Base-by-base conservation (phyloP, 805 yeast genomes). In the Scheffersomyces ergatensis region DNA sequence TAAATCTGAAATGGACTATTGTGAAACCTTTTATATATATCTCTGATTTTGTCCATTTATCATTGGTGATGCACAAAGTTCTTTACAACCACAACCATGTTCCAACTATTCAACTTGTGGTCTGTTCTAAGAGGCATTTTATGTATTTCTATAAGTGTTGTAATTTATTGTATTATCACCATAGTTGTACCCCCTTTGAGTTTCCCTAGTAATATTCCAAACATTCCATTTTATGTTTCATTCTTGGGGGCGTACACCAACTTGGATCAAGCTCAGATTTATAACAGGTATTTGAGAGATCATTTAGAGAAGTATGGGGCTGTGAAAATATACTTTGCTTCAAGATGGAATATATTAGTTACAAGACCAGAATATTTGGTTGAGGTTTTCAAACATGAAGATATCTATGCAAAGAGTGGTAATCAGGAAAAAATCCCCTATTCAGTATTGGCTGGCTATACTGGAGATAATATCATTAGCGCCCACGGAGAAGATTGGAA, bases 401-500 rank as follows among this genome's bases (percentile, higher is more conserved):
- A 69, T 15, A 55, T 67, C 1, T 80, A 68, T 57, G 78, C 77
- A 3, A 80, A 80, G 46, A 76, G 82, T 50, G 85, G 85, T 0
- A 80, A 80, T 42, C 81, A 77, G 16, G 66, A 70, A 42, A 80
- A 80, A 51, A 77, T 78, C 15, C 83, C 83, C 0, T 63, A 74
- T 42, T 68, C 82, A 5, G 76, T 78, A 6, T 49, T 78, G 21
- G 71, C 82, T 1, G 62, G 67, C 3, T 80, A 79, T 45, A 76
- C 83, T 1, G 85, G 85, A 0, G 83, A 78, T 40, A 79, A 80
- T 48, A 67, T 80, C 3, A 79, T 80, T 16, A 77, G 83, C 47
- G 76, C 83, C 0, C 82, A 78, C 49, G 82, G 82, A 0, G 52
- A 55, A 3, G 54, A 56, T 20, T 80, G 85, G 85, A 74, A 56